Percentiles rank a stretch among this genome's conserved stretches.
Evolutionary conservation across 257 asterid genomes (phyloP).

Genomic region (Oldenlandia corymbosa): DNA sequence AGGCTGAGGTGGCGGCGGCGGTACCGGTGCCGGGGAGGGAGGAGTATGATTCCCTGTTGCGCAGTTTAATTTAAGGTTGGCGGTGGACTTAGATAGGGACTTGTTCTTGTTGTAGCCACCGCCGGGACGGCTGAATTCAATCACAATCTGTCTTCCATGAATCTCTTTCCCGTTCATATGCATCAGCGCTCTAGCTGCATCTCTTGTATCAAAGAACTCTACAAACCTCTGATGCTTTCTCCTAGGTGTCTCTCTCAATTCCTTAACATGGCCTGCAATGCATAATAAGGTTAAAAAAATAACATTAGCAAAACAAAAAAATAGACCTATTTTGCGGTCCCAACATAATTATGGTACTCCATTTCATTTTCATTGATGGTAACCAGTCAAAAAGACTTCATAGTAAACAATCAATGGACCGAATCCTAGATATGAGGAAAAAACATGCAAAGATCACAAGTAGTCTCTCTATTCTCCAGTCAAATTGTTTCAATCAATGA

Average conservation of each 20-base stretch:
- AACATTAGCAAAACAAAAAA: neutral
- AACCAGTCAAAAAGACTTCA: conserved; percentile 1
- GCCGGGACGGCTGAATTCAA: conserved; percentile 80
- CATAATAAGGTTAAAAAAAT: too few relatives aligned
- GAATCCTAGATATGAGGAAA: too few relatives aligned
- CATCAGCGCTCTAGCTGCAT: conserved; percentile 62
- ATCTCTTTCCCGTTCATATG: conserved; percentile 55
- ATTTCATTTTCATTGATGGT: neutral
- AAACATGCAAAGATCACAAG: neutral
- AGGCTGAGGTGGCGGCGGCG: conserved; percentile 9
- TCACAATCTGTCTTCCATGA: conserved; percentile 34
- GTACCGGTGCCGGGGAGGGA: conserved; percentile 8
- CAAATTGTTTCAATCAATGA: too few relatives aligned
- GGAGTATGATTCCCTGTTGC: too few relatives aligned
- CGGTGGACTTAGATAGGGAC: conserved; percentile 5
- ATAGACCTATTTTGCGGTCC: too few relatives aligned
- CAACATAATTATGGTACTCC: neutral
- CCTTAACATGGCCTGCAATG: conserved; percentile 68
- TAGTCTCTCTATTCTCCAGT: too few relatives aligned
- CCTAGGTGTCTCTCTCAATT: conserved; percentile 83
- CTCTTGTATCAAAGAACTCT: conserved; percentile 74
- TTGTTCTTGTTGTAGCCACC: conserved; percentile 36
- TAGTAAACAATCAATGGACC: too few relatives aligned
- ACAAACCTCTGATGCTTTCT: conserved; percentile 62
- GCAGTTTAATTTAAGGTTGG: neutral